Evolutionary conservation across 225 moss, liverwort and hornwort species (phyloP).

Genomic region (Ulota crispa): DNA sequence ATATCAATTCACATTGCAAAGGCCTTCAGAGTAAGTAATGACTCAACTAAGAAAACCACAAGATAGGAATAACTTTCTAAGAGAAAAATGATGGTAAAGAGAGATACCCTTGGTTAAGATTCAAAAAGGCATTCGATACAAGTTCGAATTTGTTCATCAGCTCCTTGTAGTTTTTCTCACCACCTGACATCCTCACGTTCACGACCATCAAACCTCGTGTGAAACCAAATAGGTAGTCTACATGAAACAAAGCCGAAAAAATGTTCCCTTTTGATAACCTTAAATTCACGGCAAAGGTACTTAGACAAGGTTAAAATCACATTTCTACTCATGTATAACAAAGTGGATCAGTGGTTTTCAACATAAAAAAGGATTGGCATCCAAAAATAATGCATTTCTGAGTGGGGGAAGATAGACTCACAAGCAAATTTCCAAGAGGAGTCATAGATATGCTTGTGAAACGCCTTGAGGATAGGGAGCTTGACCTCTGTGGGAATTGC

Average conservation of each 20-base stretch:
- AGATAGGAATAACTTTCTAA: background rate
- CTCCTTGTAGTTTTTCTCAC: conserved; percentile 85
- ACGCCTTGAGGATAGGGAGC: conserved; percentile 81
- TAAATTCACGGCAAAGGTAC: background rate
- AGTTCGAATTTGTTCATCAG: conserved; percentile 87
- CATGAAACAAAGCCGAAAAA: background rate
- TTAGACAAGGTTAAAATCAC: background rate
- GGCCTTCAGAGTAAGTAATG: background rate
- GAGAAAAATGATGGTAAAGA: conserved; percentile 10
- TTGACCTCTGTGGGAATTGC: conserved; percentile 76
- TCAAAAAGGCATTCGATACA: conserved; percentile 83
- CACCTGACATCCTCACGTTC: conserved; percentile 57
- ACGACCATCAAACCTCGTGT: conserved; percentile 25
- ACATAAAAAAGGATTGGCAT: background rate
- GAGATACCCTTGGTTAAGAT: conserved; percentile 71
- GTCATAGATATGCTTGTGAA: conserved; percentile 74
- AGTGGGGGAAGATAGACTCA: conserved; percentile 34
- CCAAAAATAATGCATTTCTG: background rate
- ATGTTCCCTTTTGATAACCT: background rate
- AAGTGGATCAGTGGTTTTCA: background rate
- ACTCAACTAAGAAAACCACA: background rate
- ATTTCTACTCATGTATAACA: background rate
- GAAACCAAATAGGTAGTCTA: conserved; percentile 8
- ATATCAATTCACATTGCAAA: background rate
- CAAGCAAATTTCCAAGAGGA: conserved; percentile 83